These are phyloP conservation scores for Colletotrichum siamense DNA, from an alignment of 2,329 filamentous ascomycete genomes.

Conservation along the genomic window DNA sequence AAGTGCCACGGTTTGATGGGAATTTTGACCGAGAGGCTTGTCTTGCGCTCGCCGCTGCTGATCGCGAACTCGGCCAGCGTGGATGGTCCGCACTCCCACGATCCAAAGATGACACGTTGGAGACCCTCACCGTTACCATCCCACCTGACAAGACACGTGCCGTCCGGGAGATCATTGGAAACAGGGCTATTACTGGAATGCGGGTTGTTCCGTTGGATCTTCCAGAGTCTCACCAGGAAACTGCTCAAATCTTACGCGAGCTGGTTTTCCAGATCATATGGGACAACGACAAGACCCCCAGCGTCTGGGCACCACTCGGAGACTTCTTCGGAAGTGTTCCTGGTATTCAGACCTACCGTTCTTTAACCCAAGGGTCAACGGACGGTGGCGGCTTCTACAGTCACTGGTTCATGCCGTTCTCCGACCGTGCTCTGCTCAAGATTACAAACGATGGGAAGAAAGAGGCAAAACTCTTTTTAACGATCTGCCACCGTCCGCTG, in stretches of 20 bases:
- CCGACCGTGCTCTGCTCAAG: conserved; percentile 2
- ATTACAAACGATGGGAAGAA: conserved; percentile 12
- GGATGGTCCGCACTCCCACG: conserved; percentile 17
- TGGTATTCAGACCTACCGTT: conserved; percentile 7
- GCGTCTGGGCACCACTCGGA: conserved; percentile 12
- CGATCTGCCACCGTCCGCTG: conserved; percentile 1
- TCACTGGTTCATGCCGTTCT: conserved; percentile 20
- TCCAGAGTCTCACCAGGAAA: background rate
- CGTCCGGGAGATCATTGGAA: conserved; percentile 7
- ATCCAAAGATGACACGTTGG: conserved; percentile 1
- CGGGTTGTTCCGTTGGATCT: conserved; percentile 7
- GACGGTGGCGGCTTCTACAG: conserved; percentile 17
- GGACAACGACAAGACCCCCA: conserved; percentile 6
- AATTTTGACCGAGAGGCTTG: conserved; percentile 10
- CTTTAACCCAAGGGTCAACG: conserved; percentile 9
- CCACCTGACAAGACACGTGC: background rate
- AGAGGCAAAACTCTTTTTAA: conserved; percentile 5
- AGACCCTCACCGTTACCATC: background rate
- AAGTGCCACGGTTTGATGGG: conserved; percentile 2
- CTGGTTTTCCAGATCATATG: conserved; percentile 8
- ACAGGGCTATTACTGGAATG: conserved; percentile 8
- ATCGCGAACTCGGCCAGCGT: conserved; percentile 1
- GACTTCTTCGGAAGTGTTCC: conserved; percentile 19
- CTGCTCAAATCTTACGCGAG: background rate
- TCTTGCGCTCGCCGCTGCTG: conserved; percentile 10